Percentiles rank a stretch among this genome's conserved stretches.
Evolutionary conservation across 208 protist species (phyloP).

Genomic region (Herpetomonas samuelpessoai): DNA sequence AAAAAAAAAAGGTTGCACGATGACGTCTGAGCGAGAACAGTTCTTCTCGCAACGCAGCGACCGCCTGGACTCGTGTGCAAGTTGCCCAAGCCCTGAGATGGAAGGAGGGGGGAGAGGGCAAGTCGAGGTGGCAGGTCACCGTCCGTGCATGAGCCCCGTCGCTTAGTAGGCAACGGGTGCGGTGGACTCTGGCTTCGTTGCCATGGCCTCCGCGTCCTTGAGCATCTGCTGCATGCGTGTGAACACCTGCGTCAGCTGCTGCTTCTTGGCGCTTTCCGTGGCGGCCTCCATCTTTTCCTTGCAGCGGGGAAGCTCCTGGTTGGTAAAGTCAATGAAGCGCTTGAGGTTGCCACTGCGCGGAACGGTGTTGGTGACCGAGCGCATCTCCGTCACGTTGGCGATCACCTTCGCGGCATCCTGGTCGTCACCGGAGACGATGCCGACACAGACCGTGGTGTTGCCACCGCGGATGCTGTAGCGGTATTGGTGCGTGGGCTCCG

Average conservation of each 20-base stretch:
- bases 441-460: conserved; percentile 39
- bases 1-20: conserved; percentile 1
- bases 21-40: too few species aligned
- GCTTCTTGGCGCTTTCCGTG: conserved; percentile 36
- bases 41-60: too few species aligned
- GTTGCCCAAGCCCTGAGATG: too few species aligned
- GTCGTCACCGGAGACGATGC: conserved; percentile 33
- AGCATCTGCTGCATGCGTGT: conserved; percentile 78
- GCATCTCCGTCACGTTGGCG: conserved; percentile 28
- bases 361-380: conserved; percentile 46
- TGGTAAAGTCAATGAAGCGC: conserved; percentile 72
- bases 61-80: too few species aligned
- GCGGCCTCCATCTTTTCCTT: conserved; percentile 35
- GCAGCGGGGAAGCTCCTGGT: conserved; percentile 50
- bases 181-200: conserved; percentile 35
- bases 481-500: conserved; percentile 42
- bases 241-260: conserved; percentile 30
- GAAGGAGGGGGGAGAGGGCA: not conserved
- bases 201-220: conserved; percentile 62
- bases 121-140: not conserved
- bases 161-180: conserved; percentile 42
- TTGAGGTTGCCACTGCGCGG: conserved; percentile 80
- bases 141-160: too few species aligned
- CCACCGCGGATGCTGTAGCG: conserved; percentile 72
- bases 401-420: conserved; percentile 26